Conservation (phyloP, 2,329 filamentous ascomycete genomes). For the Aureobasidium sp. region DNA sequence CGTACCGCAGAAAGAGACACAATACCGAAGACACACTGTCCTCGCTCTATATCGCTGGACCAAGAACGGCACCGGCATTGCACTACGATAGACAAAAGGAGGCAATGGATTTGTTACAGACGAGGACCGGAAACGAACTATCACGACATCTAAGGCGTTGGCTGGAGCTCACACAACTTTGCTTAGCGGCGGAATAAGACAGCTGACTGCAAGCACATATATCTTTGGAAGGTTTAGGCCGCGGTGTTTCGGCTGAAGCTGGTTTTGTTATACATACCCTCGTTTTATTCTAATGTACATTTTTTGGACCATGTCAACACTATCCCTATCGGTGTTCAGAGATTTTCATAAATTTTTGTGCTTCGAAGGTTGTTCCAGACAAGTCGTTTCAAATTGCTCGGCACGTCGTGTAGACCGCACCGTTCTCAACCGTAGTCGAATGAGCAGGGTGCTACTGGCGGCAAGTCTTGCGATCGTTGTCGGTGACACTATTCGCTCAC, state of each 20-base stretch:
- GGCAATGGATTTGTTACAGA: not conserved
- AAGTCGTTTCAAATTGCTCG: not conserved
- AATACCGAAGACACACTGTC: constrained; percentile 13
- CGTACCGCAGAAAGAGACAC: constrained; percentile 15
- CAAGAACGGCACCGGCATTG: constrained; percentile 12
- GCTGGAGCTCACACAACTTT: not conserved
- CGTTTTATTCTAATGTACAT: not conserved
- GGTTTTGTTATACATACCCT: not conserved
- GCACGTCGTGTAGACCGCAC: not conserved
- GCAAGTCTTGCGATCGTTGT: not conserved
- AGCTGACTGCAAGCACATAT: not conserved
- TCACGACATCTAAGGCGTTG: not conserved
- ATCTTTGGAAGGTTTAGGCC: not conserved
- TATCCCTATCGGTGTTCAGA: not conserved
- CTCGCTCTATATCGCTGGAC: constrained; percentile 14
- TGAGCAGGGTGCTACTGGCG: not conserved
- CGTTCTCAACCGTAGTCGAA: not conserved
- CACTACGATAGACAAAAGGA: not conserved
- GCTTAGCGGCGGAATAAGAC: not conserved
- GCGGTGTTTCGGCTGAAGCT: not conserved
- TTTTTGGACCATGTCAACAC: not conserved
- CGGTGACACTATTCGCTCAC: not conserved
- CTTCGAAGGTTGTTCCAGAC: not conserved
- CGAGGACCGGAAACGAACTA: not conserved
- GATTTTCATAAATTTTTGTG: not conserved